These are phyloP conservation scores for Eragrostis tef DNA, from an alignment of 202 grass and related monocot species.

Conservation along the genomic window DNA sequence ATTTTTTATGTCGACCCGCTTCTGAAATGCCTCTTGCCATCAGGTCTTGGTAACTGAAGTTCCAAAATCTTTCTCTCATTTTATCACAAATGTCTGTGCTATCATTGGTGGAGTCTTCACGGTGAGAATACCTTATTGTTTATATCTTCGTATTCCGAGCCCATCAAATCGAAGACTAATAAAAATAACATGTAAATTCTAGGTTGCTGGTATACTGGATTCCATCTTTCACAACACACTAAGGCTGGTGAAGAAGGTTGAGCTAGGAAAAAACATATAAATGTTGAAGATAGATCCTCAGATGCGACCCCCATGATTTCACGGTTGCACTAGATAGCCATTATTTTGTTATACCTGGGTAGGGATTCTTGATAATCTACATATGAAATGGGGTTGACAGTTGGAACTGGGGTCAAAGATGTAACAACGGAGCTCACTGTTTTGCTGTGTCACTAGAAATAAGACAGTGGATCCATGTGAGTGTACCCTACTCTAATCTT, in stretches of 20 bases:
- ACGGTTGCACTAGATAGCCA: slow-evolving; percentile 52
- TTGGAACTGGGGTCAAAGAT: background rate
- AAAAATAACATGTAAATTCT: slow-evolving; percentile 41
- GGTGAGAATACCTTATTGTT: slow-evolving; percentile 51
- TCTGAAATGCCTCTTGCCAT: slow-evolving; percentile 30
- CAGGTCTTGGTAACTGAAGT: slow-evolving; percentile 94
- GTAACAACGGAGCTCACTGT: slow-evolving; percentile 22
- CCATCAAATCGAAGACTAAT: slow-evolving; percentile 20
- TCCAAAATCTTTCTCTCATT: slow-evolving; percentile 91
- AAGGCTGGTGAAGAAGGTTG: slow-evolving; percentile 85
- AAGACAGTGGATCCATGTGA: slow-evolving; percentile 27
- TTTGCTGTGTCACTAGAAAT: slow-evolving; percentile 32
- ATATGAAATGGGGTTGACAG: background rate
- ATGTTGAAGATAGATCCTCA: slow-evolving; percentile 16
- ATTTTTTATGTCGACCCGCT: background rate
- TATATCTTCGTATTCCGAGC: slow-evolving; percentile 12
- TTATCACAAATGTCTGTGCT: slow-evolving; percentile 95
- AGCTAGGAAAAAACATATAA: slow-evolving; percentile 90
- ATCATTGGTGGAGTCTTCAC: slow-evolving; percentile 99
- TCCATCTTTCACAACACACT: slow-evolving; percentile 94
- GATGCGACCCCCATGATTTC: slow-evolving; percentile 35
- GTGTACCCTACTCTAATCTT: background rate
- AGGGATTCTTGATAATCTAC: slow-evolving; percentile 33
- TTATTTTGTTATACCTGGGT: slow-evolving; percentile 53
- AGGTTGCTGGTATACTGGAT: slow-evolving; percentile 98